A percentile compares a stretch with the other conserved stretches of the same genome.
phyloP scores from a whole-genome alignment of 2,329 filamentous ascomycete genomes.

The Pseudogymnoascus sp. region DNA sequence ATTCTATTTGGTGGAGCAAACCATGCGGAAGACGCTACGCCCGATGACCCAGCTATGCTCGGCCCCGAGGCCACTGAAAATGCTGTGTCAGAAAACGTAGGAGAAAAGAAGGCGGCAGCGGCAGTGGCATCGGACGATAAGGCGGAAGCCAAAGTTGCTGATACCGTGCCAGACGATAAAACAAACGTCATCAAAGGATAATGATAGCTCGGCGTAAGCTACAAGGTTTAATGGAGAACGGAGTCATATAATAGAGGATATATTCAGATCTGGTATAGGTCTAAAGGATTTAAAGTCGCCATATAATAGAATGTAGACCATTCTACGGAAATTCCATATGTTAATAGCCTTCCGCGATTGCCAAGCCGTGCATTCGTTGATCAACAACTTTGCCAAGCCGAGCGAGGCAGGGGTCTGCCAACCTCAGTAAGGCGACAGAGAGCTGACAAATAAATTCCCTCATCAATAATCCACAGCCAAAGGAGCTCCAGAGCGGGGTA shows the following conservation, averaged over 20 bases:
- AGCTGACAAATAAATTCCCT: background rate
- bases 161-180: background rate
- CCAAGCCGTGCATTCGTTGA: background rate
- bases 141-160: background rate
- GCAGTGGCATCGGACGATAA: background rate
- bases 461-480: background rate
- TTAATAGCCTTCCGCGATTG: background rate
- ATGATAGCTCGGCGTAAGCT: background rate
- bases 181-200: background rate
- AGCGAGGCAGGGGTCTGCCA: background rate
- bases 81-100: background rate
- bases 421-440: background rate
- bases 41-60: background rate
- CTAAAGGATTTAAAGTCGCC: background rate
- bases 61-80: background rate
- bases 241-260: conserved; percentile 5
- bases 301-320: background rate
- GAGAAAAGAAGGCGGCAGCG: background rate
- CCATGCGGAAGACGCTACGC: conserved; percentile 1
- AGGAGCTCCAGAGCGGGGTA: background rate
- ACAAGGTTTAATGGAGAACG: background rate
- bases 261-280: background rate
- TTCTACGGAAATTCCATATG: background rate
- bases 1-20: conserved; percentile 25
- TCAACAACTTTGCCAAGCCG: background rate